Percentiles rank a stretch among this genome's conserved stretches.
phyloP scores from a whole-genome alignment of 331 rosid genomes.

The Pyrus hybrid region DNA sequence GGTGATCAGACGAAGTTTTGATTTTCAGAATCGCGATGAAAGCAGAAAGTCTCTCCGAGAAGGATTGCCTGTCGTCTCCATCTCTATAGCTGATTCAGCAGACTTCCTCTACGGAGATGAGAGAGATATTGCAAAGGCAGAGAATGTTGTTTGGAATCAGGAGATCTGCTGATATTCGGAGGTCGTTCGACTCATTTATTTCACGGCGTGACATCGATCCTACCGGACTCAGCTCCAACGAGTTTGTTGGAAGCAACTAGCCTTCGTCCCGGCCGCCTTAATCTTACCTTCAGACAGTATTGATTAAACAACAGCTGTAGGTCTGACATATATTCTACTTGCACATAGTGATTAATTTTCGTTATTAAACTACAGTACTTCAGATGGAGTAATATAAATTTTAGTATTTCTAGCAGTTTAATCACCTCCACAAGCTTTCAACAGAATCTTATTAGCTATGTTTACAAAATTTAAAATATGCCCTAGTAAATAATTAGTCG shows the following conservation, averaged over 20 bases:
- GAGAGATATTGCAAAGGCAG: slow-evolving; percentile 40
- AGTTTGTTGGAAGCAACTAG: slow-evolving; percentile 24
- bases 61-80: slow-evolving; percentile 61
- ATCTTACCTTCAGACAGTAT: slow-evolving; percentile 59
- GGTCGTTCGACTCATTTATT: slow-evolving; percentile 50
- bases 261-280: slow-evolving; percentile 56
- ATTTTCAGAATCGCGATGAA: slow-evolving; percentile 56
- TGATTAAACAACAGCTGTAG: not conserved
- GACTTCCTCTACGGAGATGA: slow-evolving; percentile 56
- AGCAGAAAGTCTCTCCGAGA: slow-evolving; percentile 35
- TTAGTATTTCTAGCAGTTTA: too few relatives aligned
- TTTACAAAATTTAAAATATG: too few relatives aligned
- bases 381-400: too few relatives aligned
- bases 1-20: not conserved
- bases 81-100: slow-evolving; percentile 66
- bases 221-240: slow-evolving; percentile 50
- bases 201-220: slow-evolving; percentile 60
- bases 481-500: not conserved
- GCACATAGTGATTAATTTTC: not conserved
- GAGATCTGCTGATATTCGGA: slow-evolving; percentile 68
- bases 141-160: slow-evolving; percentile 51
- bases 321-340: not conserved
- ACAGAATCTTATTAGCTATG: too few relatives aligned
- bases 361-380: too few relatives aligned
- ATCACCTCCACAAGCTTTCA: not conserved